Conservation (phyloP, 108 stramenopile species). For the Cyclostephanos invisitatus region DNA sequence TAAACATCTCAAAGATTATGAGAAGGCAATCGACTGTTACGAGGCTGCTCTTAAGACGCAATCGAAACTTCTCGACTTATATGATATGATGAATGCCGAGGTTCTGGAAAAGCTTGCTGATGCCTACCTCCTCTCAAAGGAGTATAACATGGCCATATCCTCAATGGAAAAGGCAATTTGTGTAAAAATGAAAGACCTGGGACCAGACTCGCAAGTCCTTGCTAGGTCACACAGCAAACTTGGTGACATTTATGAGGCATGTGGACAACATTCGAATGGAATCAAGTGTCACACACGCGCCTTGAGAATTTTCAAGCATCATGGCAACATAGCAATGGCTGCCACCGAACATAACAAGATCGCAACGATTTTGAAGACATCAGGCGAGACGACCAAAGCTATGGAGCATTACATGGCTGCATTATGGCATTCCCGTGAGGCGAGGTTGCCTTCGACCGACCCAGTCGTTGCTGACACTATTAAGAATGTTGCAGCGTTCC, state of each 20-base stretch:
- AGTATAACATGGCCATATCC: slow-evolving; percentile 27
- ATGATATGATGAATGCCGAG: slow-evolving; percentile 25
- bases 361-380: slow-evolving; percentile 31
- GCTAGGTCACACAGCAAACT: slow-evolving; percentile 33
- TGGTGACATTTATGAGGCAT: slow-evolving; percentile 29
- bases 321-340: slow-evolving; percentile 39
- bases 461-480: slow-evolving; percentile 51
- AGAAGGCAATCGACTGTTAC: slow-evolving; percentile 25
- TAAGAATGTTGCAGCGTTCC: slow-evolving; percentile 40
- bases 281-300: slow-evolving; percentile 44
- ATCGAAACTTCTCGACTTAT: slow-evolving; percentile 6
- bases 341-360: slow-evolving; percentile 47
- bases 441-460: slow-evolving; percentile 39
- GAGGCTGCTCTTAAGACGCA: slow-evolving; percentile 32
- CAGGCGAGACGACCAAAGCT: slow-evolving; percentile 30
- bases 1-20: slow-evolving; percentile 19
- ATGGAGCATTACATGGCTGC: slow-evolving; percentile 53
- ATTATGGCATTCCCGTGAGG: slow-evolving; percentile 45
- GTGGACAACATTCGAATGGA: slow-evolving; percentile 2
- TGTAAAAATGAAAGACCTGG: slow-evolving; percentile 19
- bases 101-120: slow-evolving; percentile 40
- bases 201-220: slow-evolving; percentile 30
- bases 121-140: slow-evolving; percentile 11
- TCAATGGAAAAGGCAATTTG: slow-evolving; percentile 26
- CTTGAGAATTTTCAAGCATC: slow-evolving; percentile 40